Conservation (phyloP, 2,329 filamentous ascomycete genomes). For the Fusarium pininemorale region DNA sequence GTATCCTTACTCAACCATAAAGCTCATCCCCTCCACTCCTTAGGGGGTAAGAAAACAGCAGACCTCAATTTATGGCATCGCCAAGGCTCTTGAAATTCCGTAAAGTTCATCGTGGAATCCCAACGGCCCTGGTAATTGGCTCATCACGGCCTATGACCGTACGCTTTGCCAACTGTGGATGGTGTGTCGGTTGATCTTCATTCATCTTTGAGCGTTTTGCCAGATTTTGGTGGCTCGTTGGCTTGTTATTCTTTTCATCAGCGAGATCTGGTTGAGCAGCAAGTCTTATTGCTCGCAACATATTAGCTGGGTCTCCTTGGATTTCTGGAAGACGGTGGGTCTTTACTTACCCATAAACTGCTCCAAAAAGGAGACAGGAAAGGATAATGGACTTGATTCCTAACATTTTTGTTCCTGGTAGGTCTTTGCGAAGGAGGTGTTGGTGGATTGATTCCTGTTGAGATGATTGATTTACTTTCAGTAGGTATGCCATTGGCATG, state of each 20-base stretch:
- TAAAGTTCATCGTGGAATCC: too few species aligned
- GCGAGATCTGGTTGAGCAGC: accelerated
- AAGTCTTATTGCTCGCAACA: not conserved
- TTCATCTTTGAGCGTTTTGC: not conserved
- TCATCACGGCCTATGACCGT: not conserved
- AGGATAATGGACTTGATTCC: not conserved
- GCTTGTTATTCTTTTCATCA: too few species aligned
- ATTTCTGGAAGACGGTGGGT: accelerated
- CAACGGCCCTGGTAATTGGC: too few species aligned
- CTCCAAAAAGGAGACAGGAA: not conserved
- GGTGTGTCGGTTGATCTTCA: accelerated
- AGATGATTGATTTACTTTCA: too few species aligned
- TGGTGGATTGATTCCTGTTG: accelerated
- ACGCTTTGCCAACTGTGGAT: not conserved
- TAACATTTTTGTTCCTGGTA: not conserved
- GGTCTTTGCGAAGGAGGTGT: accelerated
- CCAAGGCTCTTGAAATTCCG: too few species aligned
- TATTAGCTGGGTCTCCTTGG: too few species aligned
- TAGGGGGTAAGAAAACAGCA: too few species aligned
- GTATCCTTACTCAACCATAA: too few species aligned
- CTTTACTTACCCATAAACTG: not conserved
- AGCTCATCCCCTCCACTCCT: too few species aligned
- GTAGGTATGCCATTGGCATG: accelerated
- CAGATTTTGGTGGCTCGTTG: accelerated
- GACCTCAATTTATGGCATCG: too few species aligned